Evolutionary conservation across 148 eudicot genomes (phyloP).

Genomic region (Rhododendron henanense): DNA sequence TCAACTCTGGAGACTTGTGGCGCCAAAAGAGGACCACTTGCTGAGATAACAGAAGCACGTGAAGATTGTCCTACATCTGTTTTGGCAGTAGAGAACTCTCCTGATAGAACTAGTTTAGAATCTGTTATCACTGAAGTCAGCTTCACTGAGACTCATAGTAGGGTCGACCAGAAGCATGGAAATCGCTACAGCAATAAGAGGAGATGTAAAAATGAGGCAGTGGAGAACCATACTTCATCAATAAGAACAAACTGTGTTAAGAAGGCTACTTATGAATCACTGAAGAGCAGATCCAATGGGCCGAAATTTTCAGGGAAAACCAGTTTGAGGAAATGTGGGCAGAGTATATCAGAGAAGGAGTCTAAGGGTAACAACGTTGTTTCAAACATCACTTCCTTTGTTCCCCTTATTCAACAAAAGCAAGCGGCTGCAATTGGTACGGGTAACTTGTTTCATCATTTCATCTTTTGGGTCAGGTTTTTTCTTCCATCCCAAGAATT

Average conservation of each 20-base stretch:
- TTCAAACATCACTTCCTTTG: slow-evolving; percentile 69
- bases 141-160: slow-evolving; percentile 30
- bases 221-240: slow-evolving; percentile 44
- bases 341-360: slow-evolving; percentile 44
- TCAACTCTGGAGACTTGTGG: slow-evolving; percentile 15
- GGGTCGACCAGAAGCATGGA: slow-evolving; percentile 28
- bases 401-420: slow-evolving; percentile 78
- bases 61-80: slow-evolving; percentile 20
- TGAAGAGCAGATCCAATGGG: slow-evolving; percentile 37
- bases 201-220: slow-evolving; percentile 31
- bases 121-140: slow-evolving; percentile 33
- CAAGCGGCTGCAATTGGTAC: slow-evolving; percentile 59
- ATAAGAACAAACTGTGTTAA: slow-evolving; percentile 35
- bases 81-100: slow-evolving; percentile 25
- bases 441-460: slow-evolving; percentile 35
- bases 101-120: slow-evolving; percentile 31
- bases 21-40: slow-evolving; percentile 8
- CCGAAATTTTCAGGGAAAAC: slow-evolving; percentile 45
- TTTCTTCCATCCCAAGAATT: neutral
- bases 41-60: slow-evolving; percentile 20
- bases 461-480: neutral
- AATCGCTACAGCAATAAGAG: slow-evolving; percentile 26
- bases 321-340: slow-evolving; percentile 48
- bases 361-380: slow-evolving; percentile 60
- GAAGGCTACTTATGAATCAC: slow-evolving; percentile 37